Conservation (phyloP, 306 rosid genomes). For the Chamaecrista fasciculata region DNA sequence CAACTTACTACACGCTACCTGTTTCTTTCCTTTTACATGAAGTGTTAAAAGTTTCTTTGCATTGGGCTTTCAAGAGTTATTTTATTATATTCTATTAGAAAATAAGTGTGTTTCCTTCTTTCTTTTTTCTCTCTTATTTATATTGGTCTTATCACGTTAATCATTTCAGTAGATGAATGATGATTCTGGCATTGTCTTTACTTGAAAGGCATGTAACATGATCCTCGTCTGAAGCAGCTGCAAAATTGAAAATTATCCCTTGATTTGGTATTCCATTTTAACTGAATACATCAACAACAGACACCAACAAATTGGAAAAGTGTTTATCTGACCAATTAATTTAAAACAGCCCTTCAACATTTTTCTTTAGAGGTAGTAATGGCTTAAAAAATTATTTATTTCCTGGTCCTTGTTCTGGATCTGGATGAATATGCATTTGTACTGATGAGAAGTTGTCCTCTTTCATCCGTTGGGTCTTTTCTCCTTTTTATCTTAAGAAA, state of each 20-base stretch:
- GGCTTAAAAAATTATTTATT: neutral
- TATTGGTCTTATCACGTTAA: too few relatives aligned
- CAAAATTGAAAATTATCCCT: neutral
- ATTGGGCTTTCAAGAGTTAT: neutral
- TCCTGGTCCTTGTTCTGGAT: conserved; percentile 5
- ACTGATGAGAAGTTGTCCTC: conserved; percentile 3
- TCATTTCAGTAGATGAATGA: too few relatives aligned
- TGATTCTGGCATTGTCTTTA: too few relatives aligned
- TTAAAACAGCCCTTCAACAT: neutral
- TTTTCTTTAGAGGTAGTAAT: neutral
- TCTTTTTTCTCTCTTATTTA: too few relatives aligned
- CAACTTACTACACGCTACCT: neutral
- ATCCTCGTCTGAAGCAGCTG: neutral
- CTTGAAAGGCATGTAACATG: neutral
- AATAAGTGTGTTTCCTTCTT: too few relatives aligned
- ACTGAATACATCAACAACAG: neutral
- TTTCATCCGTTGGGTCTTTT: neutral
- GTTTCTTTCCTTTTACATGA: conserved; percentile 13
- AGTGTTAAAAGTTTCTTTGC: neutral
- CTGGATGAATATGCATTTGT: neutral
- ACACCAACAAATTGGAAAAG: neutral
- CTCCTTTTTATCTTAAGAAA: conserved; percentile 17
- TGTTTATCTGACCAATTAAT: neutral
- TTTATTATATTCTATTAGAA: neutral
- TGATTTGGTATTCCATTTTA: neutral